Evolutionary conservation across 345 rosid genomes (phyloP), one percentile per base, ranked within the genome.

Genomic region (Hypericum androsaemum): DNA sequence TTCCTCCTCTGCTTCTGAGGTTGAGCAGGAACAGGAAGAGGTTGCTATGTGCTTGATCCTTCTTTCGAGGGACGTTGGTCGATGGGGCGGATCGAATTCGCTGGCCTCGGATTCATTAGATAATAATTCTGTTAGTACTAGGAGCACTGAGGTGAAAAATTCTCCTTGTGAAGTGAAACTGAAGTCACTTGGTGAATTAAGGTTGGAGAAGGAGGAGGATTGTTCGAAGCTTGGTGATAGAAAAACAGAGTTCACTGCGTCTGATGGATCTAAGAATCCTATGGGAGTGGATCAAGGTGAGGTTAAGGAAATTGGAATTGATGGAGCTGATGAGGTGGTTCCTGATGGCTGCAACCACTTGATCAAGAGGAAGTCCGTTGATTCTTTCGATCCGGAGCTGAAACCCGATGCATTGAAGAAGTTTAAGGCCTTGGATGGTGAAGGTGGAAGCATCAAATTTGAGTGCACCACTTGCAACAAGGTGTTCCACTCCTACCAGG

Each of bases 401-500:
- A 12, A 39, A 45, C 22, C 36, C 5, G 52, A 61, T 54, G 62
- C 15, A 61, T n/a, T 11, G 5, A 44, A 22, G 17, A 64, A 65
- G 38, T 50, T 60, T 10, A 58, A 62, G 62, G 37, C 58, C 41
- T 42, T 32, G 52, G 56, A 69, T 57, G 65, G 50, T 53, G 36
- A 60, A 44, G 50, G 49, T 0, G 73, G 56, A 41, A 67, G 56
- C 55, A 67, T 62, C 71, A 76, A 64, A 52, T 82, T 76, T 43
- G 77, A 76, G 73, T 88, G 97, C 57, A 64, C 68, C n/a, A 70
- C 84, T 50, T 85, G 97, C 66, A 72, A 59, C 78, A 83, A 66
- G 75, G 58, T 60, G 6, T 89, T 89, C 61, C 67, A 64, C 5
- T 79, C 97, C 8, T 83, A 85, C 62, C 97, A 85, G 77, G 95